Conservation (phyloP, 176 grass and related monocot genomes). For the Oryza rufipogon region DNA sequence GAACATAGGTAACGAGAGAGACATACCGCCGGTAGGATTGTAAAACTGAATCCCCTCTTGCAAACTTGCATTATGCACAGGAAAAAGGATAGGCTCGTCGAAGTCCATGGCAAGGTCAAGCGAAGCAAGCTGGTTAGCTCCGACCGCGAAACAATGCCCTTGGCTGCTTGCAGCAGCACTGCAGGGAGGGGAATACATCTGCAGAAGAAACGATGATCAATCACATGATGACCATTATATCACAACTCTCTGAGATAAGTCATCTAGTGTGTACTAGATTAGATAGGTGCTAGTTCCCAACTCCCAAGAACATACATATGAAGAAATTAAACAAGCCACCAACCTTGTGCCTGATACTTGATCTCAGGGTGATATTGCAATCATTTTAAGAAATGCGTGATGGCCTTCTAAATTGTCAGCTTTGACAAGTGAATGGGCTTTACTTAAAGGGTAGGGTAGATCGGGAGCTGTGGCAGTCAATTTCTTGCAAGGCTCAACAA, state of each 20-base stretch:
- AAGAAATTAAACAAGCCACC: conserved; percentile 32
- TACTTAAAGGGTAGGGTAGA: conserved; percentile 70
- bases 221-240: conserved; percentile 19
- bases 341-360: conserved; percentile 37
- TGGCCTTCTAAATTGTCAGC: conserved; percentile 42
- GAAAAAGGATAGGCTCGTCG: conserved; percentile 54
- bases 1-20: conserved; percentile 1
- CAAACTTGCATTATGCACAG: conserved; percentile 50
- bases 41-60: conserved; percentile 42
- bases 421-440: conserved; percentile 59
- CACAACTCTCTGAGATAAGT: conserved; percentile 12
- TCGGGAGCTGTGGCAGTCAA: conserved; percentile 62
- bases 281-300: conserved; percentile 15
- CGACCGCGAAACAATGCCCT: conserved; percentile 49
- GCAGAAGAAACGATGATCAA: conserved; percentile 38
- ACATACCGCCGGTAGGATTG: conserved; percentile 43
- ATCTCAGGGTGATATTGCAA: conserved; percentile 37
- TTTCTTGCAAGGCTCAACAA: conserved; percentile 88
- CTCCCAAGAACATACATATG: conserved; percentile 36
- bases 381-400: conserved; percentile 41
- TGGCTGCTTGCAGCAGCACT: conserved; percentile 40
- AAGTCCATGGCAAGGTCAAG: conserved; percentile 76
- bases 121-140: conserved; percentile 54
- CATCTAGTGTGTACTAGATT: neutral
- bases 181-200: conserved; percentile 55